Base-by-base conservation (phyloP, 108 stramenopile genomes). In the Cyclostephanos tholiformis region DNA sequence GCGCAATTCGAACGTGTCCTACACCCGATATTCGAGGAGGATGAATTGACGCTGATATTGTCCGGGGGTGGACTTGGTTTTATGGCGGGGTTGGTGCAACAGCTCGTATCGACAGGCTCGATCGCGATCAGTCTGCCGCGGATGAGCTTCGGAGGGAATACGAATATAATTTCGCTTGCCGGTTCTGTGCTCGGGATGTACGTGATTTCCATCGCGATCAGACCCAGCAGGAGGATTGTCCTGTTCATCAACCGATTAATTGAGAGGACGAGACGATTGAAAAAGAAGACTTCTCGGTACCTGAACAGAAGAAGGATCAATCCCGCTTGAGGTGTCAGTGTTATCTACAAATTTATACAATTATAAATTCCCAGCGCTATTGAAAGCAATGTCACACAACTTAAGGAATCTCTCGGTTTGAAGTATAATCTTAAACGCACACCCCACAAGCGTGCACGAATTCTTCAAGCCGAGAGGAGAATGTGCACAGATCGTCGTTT, bases 21-120 rank as follows among this genome's bases (percentile, higher is more conserved):
- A 1, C 92, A 91, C 64, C 90, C 92, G 4, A 87, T 91, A 57
- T 93, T 93, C 69, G 85, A 93, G 76, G 89, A 88, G 53, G 92
- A 93, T 56, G 92, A 93, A 66, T 69, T 86, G 65, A 91, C 91
- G 44, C 86, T 93, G 2, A 91, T 93, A 27, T 44, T 90, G 6
- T 82, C 89, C 5, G 92, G 92, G 16, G 92, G 79, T 6, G 87
- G 85, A n/a, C 61, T 93, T 0, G 92, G 92, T 1, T 88, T 84
- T 22, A 63, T 86, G 29, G 88, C 91, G 8, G 92, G 90, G 0
- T 51, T 87, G 46, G 68, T 89, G 27, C 84, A 85, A 60, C 84
- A 85, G 32, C 63, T 76, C 1, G 27, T 85, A 19, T 82, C 84
- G 23, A 82, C 84, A 16, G 84, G 84, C 29, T 51, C 67, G 0